Evolutionary conservation across 2,329 filamentous ascomycete genomes (phyloP), one percentile per base, ranked within the genome.

Genomic region (Exophiala oligosperma): DNA sequence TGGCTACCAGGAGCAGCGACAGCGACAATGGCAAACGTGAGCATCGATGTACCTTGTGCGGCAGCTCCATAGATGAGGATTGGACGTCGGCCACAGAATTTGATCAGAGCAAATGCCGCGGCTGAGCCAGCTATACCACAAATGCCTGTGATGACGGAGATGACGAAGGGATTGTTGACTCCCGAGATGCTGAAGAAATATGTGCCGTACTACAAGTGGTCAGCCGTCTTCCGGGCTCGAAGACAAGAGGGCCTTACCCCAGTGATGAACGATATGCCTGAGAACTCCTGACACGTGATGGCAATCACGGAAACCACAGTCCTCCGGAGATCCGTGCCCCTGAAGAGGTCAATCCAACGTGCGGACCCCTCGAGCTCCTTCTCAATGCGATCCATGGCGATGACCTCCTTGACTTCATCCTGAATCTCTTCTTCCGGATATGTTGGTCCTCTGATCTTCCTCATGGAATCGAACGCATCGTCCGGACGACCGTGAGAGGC

Each of bases 51-150:
- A 26, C 92, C 78, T 91, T 95, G 95, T 67, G 90, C 89, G 3
- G 85, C 59, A 24, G 89, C 90, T 69, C 91, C 91, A 71, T 81
- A 82, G 72, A 96, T 82, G 66, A 96, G 86, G 59, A 96, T 84
- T 47, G 82, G 80, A 64, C 91, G 90, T 72, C 91, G 90, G 65
- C 91, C 91, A 64, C 91, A 82, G 68, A 79, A 83, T 80, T 96
- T 91, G 62, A 96, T 86, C 17, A 87, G 87, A 77, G 81, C 94
- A 84, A 96, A 95, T 32, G 91, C 93, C 68, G 94, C 73, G 1
- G 91, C 90, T 1, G 91, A 95, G 43, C 89, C 92, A 75, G 76
- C 81, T 61, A 94, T 89, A 77, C 95, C 95, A 79, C 96, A 89
- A 52, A 94, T 83, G 63, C 89, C 93, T 73, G 90, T 92, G 77